A percentile compares a stretch with the other conserved stretches of the same genome.
These are phyloP conservation scores for Coprinopsis cinerea DNA, from an alignment of 768 basidiomycete species.

Conservation along the genomic window DNA sequence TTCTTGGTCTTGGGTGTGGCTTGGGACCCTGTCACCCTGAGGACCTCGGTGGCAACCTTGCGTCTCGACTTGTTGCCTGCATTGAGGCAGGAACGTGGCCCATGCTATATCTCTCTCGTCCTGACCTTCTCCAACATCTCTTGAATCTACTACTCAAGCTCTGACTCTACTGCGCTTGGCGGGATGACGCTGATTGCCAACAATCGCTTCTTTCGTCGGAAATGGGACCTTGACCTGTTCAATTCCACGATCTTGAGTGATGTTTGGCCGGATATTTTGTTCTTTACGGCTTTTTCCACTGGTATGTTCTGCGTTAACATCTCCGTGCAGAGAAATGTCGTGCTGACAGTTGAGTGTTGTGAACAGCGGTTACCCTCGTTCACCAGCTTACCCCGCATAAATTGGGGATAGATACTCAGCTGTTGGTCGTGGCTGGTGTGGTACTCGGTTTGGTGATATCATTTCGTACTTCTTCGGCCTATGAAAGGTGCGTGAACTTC, in stretches of 20 bases:
- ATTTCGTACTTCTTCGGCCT: slow-evolving; percentile 33
- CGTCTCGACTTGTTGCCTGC: neutral
- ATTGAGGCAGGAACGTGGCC: neutral
- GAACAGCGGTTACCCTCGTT: slow-evolving; percentile 43
- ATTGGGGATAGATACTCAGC: slow-evolving; percentile 38
- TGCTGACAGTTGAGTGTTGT: neutral
- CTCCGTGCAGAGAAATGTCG: neutral
- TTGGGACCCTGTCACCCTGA: too few species aligned
- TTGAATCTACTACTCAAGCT: neutral
- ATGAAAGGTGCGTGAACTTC: slow-evolving; percentile 40
- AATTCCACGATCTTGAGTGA: slow-evolving; percentile 46
- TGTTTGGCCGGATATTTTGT: slow-evolving; percentile 46
- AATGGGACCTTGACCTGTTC: slow-evolving; percentile 36
- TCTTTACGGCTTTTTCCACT: slow-evolving; percentile 46
- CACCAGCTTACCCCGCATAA: slow-evolving; percentile 35
- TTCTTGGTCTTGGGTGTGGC: too few species aligned
- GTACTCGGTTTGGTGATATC: slow-evolving; percentile 67
- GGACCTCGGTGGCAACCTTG: neutral
- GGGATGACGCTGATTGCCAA: neutral
- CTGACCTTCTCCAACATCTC: neutral
- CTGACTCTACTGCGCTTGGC: neutral
- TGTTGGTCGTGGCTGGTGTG: slow-evolving; percentile 67
- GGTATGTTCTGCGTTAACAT: slow-evolving; percentile 30
- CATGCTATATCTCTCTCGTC: neutral
- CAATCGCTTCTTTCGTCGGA: slow-evolving; percentile 30